phyloP scores from a whole-genome alignment of 2,329 filamentous ascomycete genomes.

The Trichoderma simmonsii region DNA sequence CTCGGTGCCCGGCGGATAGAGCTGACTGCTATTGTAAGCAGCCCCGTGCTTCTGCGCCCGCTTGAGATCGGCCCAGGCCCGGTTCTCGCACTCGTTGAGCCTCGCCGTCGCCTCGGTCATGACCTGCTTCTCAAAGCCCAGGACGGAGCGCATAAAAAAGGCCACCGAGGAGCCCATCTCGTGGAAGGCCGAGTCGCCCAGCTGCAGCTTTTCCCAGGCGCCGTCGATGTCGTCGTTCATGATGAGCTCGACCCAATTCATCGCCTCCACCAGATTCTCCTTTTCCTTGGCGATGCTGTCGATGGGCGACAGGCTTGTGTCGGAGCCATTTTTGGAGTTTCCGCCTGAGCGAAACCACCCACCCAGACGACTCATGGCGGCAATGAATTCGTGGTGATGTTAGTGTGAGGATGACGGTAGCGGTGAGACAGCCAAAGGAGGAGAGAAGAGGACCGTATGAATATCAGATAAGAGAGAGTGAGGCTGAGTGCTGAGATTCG shows the following conservation, averaged over 20 bases:
- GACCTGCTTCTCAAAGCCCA: conserved; percentile 88
- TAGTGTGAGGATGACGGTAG: neutral
- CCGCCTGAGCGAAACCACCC: conserved; percentile 48
- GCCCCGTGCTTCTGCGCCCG: conserved; percentile 64
- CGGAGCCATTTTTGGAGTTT: conserved; percentile 32
- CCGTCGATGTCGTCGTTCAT: conserved; percentile 88
- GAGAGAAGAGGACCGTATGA: neutral
- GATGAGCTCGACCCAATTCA: conserved; percentile 66
- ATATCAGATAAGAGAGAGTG: neutral
- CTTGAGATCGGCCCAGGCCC: conserved; percentile 72
- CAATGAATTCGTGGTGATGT: conserved; percentile 15
- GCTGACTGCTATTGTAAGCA: conserved; percentile 34
- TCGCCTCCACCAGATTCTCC: conserved; percentile 56
- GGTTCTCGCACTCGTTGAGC: conserved; percentile 71
- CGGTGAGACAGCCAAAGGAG: neutral
- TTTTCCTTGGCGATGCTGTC: conserved; percentile 43
- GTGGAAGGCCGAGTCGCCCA: conserved; percentile 83
- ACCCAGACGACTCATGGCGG: conserved; percentile 46
- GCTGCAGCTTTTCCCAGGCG: conserved; percentile 69
- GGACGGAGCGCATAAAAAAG: conserved; percentile 77
- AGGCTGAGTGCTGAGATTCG: neutral
- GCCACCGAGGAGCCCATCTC: conserved; percentile 77
- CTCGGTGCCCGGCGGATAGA: conserved; percentile 83
- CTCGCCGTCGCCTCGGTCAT: conserved; percentile 77
- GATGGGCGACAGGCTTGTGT: conserved; percentile 24